Conservation (phyloP, 257 asterid genomes). For the Scutellaria minor region DNA sequence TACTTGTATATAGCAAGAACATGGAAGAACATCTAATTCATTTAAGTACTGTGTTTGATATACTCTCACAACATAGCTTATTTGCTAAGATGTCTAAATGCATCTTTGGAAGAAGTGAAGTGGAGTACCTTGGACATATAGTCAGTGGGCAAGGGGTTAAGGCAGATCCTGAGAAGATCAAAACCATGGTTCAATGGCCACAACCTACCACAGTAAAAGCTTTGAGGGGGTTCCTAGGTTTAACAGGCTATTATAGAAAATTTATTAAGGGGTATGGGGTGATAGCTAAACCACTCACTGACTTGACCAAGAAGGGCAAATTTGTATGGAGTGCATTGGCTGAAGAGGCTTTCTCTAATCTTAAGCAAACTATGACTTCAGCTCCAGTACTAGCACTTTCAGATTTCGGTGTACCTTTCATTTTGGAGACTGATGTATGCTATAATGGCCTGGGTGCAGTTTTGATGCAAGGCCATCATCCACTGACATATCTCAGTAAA, state of each 20-base stretch:
- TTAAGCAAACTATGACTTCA: too few relatives aligned
- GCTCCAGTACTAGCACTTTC: too few relatives aligned
- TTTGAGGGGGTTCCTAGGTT: not conserved
- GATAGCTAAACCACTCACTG: not conserved
- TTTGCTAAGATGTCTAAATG: not conserved
- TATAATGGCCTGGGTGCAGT: too few relatives aligned
- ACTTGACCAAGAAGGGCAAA: not conserved
- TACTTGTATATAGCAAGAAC: not conserved
- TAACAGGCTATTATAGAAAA: too few relatives aligned
- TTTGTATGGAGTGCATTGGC: too few relatives aligned
- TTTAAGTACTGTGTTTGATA: too few relatives aligned
- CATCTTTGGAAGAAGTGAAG: not conserved
- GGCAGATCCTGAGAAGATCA: not conserved
- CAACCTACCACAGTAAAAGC: not conserved
- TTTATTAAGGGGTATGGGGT: not conserved
- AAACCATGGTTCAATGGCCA: not conserved
- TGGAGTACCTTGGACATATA: not conserved
- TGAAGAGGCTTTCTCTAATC: too few relatives aligned
- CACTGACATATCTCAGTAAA: too few relatives aligned
- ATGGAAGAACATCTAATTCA: not conserved
- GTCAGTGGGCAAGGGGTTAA: not conserved
- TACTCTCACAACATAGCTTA: too few relatives aligned
- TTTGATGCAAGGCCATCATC: too few relatives aligned
- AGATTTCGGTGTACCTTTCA: too few relatives aligned
- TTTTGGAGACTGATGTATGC: too few relatives aligned